Conservation (phyloP, 2,329 filamentous ascomycete species). For the Trichoderma cornu-damae region DNA sequence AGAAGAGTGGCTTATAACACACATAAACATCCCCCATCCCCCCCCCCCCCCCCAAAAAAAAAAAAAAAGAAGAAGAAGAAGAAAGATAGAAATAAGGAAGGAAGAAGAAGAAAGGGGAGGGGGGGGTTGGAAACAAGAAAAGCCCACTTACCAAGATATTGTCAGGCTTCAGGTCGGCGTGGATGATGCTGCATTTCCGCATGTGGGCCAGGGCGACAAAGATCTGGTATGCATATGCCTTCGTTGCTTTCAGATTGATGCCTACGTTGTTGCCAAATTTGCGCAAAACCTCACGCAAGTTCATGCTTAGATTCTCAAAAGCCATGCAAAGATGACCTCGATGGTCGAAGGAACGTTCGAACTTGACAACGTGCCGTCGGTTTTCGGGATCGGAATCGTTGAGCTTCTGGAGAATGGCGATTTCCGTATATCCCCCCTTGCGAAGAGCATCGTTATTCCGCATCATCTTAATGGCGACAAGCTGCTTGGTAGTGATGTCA, state of each 20-base stretch:
- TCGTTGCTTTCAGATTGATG: slow-evolving; percentile 81
- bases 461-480: slow-evolving; percentile 97
- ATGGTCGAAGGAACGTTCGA: slow-evolving; percentile 85
- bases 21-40: too few relatives aligned
- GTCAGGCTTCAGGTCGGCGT: slow-evolving; percentile 95
- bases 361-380: slow-evolving; percentile 85
- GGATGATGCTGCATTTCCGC: slow-evolving; percentile 86
- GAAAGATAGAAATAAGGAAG: not conserved
- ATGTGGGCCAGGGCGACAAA: slow-evolving; percentile 84
- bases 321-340: slow-evolving; percentile 94
- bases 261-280: slow-evolving; percentile 94
- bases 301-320: slow-evolving; percentile 92
- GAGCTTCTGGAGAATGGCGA: slow-evolving; percentile 84
- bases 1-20: too few relatives aligned
- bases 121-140: not conserved
- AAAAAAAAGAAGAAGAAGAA: not conserved
- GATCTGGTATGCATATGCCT: slow-evolving; percentile 88
- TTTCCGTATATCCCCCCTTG: slow-evolving; percentile 91
- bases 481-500: slow-evolving; percentile 65
- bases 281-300: slow-evolving; percentile 87
- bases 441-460: slow-evolving; percentile 90
- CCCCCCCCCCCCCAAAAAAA: too few relatives aligned
- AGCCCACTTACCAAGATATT: slow-evolving; percentile 68
- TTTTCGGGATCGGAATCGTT: slow-evolving; percentile 80
- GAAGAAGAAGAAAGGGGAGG: not conserved